Evolutionary conservation across 768 basidiomycete species (phyloP).

Genomic region (Mycena sanguinolenta): DNA sequence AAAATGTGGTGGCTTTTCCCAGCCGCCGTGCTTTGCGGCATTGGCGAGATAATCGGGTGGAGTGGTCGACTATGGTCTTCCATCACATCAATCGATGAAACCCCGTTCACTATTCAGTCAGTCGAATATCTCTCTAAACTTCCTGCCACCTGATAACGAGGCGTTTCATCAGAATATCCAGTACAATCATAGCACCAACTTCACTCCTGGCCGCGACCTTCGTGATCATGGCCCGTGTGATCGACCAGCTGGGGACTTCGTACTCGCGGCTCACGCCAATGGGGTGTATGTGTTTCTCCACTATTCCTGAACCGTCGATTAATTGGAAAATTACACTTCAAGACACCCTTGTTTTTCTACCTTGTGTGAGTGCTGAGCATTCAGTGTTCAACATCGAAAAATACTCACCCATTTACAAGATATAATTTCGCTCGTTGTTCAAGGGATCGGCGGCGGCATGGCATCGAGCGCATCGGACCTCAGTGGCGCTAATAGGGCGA

Average conservation of each 20-base stretch:
- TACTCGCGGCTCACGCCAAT: constrained; percentile 63
- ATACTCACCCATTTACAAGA: no score
- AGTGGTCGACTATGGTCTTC: no score
- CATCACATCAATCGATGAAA: no score
- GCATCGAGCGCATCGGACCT: background rate
- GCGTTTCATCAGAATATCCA: constrained; percentile 47
- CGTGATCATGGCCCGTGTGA: constrained; percentile 62
- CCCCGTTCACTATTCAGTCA: constrained; percentile 45
- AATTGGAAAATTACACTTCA: constrained; percentile 7
- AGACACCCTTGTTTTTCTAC: constrained; percentile 58
- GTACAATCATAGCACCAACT: constrained; percentile 68
- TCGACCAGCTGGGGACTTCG: constrained; percentile 54
- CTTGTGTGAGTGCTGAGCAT: no score
- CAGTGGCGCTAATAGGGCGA: background rate
- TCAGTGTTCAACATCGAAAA: no score
- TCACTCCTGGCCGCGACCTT: constrained; percentile 71
- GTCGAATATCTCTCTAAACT: no score
- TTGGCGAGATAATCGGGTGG: no score
- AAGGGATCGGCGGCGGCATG: background rate
- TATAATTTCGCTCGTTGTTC: no score
- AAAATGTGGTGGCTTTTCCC: constrained; percentile 67
- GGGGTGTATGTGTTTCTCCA: constrained; percentile 50
- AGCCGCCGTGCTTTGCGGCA: no score
- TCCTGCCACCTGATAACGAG: no score
- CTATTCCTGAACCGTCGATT: constrained; percentile 16